These are phyloP conservation scores for Juglanconis juglandina DNA, from an alignment of 2,329 filamentous ascomycete genomes.

Conservation along the genomic window DNA sequence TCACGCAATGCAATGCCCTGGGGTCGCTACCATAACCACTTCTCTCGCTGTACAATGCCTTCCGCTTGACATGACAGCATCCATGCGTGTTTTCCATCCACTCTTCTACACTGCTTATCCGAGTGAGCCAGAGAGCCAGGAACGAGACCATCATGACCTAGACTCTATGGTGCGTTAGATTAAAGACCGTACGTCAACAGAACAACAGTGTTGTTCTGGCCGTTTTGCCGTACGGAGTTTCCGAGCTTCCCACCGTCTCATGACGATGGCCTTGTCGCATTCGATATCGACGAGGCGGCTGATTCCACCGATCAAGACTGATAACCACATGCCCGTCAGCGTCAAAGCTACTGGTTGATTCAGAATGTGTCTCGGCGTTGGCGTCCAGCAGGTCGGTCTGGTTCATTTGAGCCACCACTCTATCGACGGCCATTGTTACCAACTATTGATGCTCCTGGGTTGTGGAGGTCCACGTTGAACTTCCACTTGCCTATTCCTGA, in stretches of 20 bases:
- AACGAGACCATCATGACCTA: not conserved
- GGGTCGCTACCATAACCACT: not conserved
- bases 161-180: not conserved
- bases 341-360: not conserved
- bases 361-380: not conserved
- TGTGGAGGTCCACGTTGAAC: conserved; percentile 38
- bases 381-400: not conserved
- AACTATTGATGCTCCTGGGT: conserved; percentile 15
- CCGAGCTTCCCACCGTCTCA: too few species aligned
- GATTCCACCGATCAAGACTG: too few species aligned
- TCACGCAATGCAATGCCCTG: not conserved
- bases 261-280: too few species aligned
- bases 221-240: too few species aligned
- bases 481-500: conserved; percentile 41
- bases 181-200: too few species aligned
- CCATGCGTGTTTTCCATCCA: not conserved
- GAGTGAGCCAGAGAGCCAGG: not conserved
- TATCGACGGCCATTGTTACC: conserved; percentile 25
- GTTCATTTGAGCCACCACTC: not conserved
- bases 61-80: not conserved
- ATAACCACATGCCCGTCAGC: not conserved
- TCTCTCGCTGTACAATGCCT: not conserved
- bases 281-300: too few species aligned
- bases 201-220: too few species aligned
- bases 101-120: not conserved